Conservation (phyloP, 306 rosid genomes). For the Vigna mungo region DNA sequence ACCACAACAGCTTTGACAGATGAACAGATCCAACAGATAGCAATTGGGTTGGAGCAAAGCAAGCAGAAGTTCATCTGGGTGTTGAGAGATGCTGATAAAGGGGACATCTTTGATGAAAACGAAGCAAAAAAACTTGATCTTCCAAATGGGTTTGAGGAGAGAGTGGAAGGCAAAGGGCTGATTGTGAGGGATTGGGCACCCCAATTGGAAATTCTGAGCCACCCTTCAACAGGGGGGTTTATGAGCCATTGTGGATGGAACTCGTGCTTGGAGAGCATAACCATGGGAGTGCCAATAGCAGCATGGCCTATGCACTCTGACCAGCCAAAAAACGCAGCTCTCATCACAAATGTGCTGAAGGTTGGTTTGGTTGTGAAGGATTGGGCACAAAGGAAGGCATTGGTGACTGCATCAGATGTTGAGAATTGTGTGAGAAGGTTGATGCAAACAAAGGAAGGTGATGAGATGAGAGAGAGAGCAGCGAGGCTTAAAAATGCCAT, state of each 20-base stretch:
- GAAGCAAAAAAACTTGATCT: conserved; percentile 44
- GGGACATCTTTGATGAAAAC: conserved; percentile 45
- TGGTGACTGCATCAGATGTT: background rate
- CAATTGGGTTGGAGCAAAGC: conserved; percentile 63
- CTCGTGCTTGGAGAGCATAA: background rate
- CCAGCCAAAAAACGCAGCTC: background rate
- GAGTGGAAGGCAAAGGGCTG: background rate
- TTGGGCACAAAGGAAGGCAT: background rate
- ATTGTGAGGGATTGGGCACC: background rate
- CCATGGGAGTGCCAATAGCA: background rate
- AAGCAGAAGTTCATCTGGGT: conserved; percentile 63
- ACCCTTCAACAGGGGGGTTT: background rate
- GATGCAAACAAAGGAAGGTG: background rate
- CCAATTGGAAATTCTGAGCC: background rate
- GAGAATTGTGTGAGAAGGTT: background rate
- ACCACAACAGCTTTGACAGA: conserved; percentile 55
- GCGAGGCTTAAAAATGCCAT: background rate
- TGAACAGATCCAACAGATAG: conserved; percentile 55
- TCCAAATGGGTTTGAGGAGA: conserved; percentile 39
- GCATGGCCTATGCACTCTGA: background rate
- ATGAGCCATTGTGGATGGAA: background rate
- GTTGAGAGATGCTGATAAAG: conserved; percentile 55
- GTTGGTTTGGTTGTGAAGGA: conserved; percentile 17
- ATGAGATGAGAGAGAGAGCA: background rate
- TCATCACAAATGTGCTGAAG: background rate